A percentile compares a stretch with the other conserved stretches of the same genome.
Conservation (phyloP, 176 grass and related monocot species). For the Raddia guianensis region DNA sequence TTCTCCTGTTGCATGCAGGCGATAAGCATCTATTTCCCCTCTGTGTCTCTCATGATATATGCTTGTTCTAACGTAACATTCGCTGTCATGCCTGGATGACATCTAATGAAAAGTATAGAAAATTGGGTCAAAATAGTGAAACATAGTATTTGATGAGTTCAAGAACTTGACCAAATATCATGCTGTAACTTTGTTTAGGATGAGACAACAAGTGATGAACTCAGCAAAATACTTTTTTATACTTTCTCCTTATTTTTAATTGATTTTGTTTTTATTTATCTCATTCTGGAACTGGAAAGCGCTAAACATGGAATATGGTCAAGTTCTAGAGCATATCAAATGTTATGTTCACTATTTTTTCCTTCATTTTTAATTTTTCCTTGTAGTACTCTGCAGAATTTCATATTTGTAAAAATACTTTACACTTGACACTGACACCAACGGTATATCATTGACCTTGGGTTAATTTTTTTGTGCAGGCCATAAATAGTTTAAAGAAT, state of each 20-base stretch:
- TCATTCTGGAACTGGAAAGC: neutral
- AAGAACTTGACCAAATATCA: neutral
- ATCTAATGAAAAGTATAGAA: neutral
- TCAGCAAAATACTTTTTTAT: neutral
- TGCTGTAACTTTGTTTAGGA: neutral
- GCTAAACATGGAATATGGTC: neutral
- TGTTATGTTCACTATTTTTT: conserved; percentile 14
- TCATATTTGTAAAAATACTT: conserved; percentile 32
- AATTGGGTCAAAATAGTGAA: neutral
- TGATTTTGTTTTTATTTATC: neutral
- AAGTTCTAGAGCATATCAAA: conserved; percentile 2
- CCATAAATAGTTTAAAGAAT: conserved; percentile 99
- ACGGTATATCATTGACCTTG: conserved; percentile 19
- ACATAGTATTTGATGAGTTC: neutral
- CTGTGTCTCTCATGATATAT: neutral
- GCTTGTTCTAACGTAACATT: neutral
- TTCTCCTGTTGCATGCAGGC: conserved; percentile 1
- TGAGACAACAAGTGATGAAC: neutral
- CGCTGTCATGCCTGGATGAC: neutral
- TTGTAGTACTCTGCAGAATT: conserved; percentile 24
- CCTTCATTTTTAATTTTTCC: neutral
- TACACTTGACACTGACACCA: conserved; percentile 20
- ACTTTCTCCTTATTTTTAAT: neutral
- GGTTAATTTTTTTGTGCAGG: conserved; percentile 53
- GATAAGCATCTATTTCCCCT: neutral